phyloP scores from a whole-genome alignment of 2,329 filamentous ascomycete species.

The Phymatotrichopsis omnivora region DNA sequence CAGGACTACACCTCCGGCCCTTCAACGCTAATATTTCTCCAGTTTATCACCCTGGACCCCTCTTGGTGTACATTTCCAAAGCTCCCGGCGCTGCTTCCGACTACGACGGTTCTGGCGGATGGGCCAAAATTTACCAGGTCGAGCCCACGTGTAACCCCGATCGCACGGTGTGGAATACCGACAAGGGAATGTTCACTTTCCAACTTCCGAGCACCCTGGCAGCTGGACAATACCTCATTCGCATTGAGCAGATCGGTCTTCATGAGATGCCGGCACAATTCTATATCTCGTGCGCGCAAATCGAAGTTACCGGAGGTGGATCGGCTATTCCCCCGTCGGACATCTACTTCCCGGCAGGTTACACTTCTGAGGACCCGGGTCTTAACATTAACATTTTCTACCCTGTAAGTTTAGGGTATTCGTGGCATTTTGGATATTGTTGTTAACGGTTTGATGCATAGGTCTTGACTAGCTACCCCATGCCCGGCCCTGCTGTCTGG shows the following conservation, averaged over 20 bases:
- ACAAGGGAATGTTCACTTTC: conserved; percentile 39
- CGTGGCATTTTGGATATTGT: no score
- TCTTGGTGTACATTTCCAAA: conserved; percentile 38
- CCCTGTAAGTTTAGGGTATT: no score
- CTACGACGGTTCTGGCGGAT: conserved; percentile 51
- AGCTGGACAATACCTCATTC: conserved; percentile 36
- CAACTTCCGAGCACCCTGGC: conserved; percentile 37
- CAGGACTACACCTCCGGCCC: conserved; percentile 33
- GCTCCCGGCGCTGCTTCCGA: conserved; percentile 54
- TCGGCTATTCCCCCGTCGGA: conserved; percentile 35
- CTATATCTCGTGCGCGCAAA: conserved; percentile 38
- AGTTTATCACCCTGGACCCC: neutral
- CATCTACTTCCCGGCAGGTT: conserved; percentile 41
- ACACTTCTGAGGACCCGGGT: conserved; percentile 39
- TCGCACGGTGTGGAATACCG: conserved; percentile 11
- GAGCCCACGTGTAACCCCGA: conserved; percentile 29
- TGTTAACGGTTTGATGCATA: no score
- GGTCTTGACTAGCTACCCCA: no score
- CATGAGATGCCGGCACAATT: conserved; percentile 36
- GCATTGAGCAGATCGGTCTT: conserved; percentile 36
- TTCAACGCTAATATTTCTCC: neutral
- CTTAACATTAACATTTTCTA: conserved; percentile 43
- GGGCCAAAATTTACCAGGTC: conserved; percentile 36
- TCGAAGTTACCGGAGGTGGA: conserved; percentile 38
- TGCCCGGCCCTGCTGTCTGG: conserved; percentile 35